A percentile compares a stretch with the other conserved stretches of the same genome.
Evolutionary conservation across 305 asterid species (phyloP).

Genomic region (Ajuga reptans): DNA sequence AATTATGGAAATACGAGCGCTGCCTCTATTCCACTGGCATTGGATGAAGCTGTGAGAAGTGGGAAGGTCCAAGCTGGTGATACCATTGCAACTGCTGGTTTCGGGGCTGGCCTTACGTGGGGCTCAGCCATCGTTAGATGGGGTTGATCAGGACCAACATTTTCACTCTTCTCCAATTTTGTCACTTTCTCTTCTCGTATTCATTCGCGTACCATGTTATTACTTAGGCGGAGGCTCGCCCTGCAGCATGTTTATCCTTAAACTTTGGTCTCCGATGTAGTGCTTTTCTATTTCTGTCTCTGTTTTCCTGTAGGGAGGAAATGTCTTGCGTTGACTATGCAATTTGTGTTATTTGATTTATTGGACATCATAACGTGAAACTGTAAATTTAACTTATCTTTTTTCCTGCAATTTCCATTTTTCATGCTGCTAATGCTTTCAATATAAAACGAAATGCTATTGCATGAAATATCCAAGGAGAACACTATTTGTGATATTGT

Average conservation of each 20-base stretch:
- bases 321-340: not conserved
- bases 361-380: slow-evolving; percentile 6
- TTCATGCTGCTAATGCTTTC: not conserved
- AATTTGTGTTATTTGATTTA: slow-evolving; percentile 2
- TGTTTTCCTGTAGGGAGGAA: not conserved
- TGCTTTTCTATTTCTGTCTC: no score
- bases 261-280: no score
- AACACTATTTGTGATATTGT: no score
- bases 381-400: slow-evolving; percentile 16
- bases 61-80: slow-evolving; percentile 63
- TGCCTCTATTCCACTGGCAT: slow-evolving; percentile 71
- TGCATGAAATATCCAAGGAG: no score
- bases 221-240: not conserved
- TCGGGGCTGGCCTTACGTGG: slow-evolving; percentile 87
- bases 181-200: not conserved
- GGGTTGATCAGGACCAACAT: slow-evolving; percentile 31
- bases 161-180: not conserved
- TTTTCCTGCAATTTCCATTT: not conserved
- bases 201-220: not conserved
- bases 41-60: slow-evolving; percentile 72
- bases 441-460: no score
- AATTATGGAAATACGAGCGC: slow-evolving; percentile 72
- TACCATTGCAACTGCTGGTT: slow-evolving; percentile 73
- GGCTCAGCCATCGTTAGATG: slow-evolving; percentile 67
- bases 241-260: not conserved